Percentiles rank a stretch among this genome's conserved stretches.
phyloP scores from a whole-genome alignment of 202 grass and related monocot species.

The Dendrocalamus latiflorus region DNA sequence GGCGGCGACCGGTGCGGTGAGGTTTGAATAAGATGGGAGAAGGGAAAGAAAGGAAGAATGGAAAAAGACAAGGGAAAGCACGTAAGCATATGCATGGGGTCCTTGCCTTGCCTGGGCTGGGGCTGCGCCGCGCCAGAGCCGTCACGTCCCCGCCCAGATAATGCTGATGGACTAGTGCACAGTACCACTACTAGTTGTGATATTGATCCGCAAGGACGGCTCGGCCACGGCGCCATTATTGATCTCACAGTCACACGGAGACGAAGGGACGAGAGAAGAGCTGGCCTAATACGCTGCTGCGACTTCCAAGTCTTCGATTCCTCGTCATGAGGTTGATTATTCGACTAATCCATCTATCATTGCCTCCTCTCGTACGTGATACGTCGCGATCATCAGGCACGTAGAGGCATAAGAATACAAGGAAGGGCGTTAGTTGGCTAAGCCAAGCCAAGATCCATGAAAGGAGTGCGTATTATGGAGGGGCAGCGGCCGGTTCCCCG shows the following conservation, averaged over 20 bases:
- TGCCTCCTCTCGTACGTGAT: neutral
- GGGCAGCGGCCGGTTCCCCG: neutral
- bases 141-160: neutral
- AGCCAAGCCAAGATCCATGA: slow-evolving; percentile 30
- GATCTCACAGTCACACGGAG: neutral
- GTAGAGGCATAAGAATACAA: neutral
- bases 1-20: neutral
- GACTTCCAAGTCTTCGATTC: no score
- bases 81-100: neutral
- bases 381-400: slow-evolving; percentile 11
- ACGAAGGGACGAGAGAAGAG: no score
- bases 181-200: neutral
- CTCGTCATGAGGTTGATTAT: neutral
- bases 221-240: neutral
- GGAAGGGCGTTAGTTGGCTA: neutral
- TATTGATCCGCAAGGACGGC: neutral
- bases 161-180: neutral
- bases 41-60: neutral
- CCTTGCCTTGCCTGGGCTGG: neutral
- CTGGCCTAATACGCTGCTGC: no score
- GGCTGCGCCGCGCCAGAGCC: neutral
- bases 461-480: slow-evolving; percentile 1
- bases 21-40: neutral
- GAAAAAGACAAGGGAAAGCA: neutral
- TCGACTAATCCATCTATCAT: neutral